A percentile compares a stretch with the other conserved stretches of the same genome.
Evolutionary conservation across 495 filamentous ascomycete species (phyloP).

Genomic region (Neurospora sp.): DNA sequence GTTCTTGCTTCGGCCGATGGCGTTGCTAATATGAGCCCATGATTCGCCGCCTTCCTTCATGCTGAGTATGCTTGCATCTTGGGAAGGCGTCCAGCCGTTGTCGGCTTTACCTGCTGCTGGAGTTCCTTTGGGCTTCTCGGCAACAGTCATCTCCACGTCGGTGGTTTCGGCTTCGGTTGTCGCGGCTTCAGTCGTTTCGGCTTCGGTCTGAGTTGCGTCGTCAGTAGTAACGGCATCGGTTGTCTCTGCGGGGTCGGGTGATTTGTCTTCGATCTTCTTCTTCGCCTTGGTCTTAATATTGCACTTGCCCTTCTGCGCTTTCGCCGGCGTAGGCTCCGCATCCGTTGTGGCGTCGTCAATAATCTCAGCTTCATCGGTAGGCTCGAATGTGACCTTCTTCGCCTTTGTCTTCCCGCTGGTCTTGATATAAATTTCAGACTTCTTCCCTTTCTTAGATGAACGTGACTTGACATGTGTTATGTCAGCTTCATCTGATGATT

Average conservation of each 20-base stretch:
- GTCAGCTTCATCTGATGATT: not conserved
- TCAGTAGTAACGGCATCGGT: not conserved
- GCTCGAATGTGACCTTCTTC: not conserved
- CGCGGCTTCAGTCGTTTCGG: not conserved
- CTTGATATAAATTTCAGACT: not conserved
- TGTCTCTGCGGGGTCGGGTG: not conserved
- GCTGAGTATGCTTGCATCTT: conserved; percentile 9
- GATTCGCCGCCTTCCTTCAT: conserved; percentile 16
- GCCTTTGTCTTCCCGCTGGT: not conserved
- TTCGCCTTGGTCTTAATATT: not conserved
- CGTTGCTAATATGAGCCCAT: conserved; percentile 13
- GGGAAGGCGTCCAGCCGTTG: conserved; percentile 2
- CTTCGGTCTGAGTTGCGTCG: not conserved
- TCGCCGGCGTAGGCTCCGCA: not conserved
- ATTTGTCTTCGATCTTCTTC: not conserved
- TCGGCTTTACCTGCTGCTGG: not conserved
- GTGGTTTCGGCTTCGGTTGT: not conserved
- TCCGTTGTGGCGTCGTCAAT: not conserved
- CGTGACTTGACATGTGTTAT: not conserved
- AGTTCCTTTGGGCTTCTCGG: not conserved
- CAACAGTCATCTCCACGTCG: not conserved
- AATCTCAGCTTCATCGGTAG: not conserved
- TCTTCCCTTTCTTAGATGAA: not conserved
- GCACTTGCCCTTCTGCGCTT: not conserved
- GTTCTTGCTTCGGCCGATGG: conserved; percentile 4